Percentiles rank a stretch among this genome's conserved stretches.
phyloP scores from a whole-genome alignment of 352 stramenopile species.

The Globisporangium okanoganense region DNA sequence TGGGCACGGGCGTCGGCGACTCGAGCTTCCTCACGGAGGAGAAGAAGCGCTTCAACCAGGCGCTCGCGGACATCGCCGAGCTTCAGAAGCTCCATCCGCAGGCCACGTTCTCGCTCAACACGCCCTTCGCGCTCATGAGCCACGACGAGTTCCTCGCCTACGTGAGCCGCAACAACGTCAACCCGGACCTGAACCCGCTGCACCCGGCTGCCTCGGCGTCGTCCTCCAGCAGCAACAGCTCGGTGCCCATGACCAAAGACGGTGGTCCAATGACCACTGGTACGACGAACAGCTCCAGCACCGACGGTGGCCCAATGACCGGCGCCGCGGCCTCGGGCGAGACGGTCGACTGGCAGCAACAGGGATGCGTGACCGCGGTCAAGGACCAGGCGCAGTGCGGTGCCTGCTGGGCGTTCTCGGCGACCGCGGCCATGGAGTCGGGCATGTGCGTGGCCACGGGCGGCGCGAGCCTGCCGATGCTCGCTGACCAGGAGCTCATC shows the following conservation, averaged over 20 bases:
- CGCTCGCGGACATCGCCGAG: slow-evolving; percentile 30
- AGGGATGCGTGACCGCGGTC: slow-evolving; percentile 69
- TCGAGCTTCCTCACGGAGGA: slow-evolving; percentile 22
- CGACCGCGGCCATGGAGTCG: slow-evolving; percentile 53
- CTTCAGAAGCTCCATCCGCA: slow-evolving; percentile 46
- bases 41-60: slow-evolving; percentile 45
- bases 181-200: slow-evolving; percentile 18
- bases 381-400: slow-evolving; percentile 53
- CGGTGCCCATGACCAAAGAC: slow-evolving; percentile 8
- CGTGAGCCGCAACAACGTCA: slow-evolving; percentile 38
- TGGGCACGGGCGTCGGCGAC: slow-evolving; percentile 1
- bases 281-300: neutral
- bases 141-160: slow-evolving; percentile 54
- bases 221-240: slow-evolving; percentile 12
- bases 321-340: slow-evolving; percentile 34
- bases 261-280: slow-evolving; percentile 1
- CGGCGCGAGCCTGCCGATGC: slow-evolving; percentile 26
- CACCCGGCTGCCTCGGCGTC: neutral
- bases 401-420: slow-evolving; percentile 59
- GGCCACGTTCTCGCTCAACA: slow-evolving; percentile 53
- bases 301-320: slow-evolving; percentile 31
- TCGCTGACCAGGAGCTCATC: slow-evolving; percentile 70
- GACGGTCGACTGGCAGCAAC: slow-evolving; percentile 64
- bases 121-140: slow-evolving; percentile 58
- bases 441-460: slow-evolving; percentile 39